Conservation (phyloP, 192 early-diverging fungal genomes). For the Mortierella hygrophila region DNA sequence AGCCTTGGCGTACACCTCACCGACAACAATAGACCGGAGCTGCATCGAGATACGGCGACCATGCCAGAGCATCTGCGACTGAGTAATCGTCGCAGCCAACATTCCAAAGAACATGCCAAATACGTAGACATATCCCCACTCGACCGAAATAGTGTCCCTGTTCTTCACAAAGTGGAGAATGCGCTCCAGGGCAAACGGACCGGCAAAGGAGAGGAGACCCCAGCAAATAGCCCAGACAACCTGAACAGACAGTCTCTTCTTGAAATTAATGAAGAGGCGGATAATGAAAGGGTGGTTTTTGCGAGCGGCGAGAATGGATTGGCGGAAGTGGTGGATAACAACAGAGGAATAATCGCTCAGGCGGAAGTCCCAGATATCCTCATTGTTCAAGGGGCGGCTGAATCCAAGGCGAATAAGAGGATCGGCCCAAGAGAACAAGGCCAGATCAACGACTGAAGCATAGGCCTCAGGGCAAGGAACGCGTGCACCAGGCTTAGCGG, state of each 20-base stretch:
- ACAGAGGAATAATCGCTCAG: conserved; percentile 52
- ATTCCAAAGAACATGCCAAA: conserved; percentile 64
- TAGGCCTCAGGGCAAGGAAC: conserved; percentile 37
- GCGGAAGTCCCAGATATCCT: conserved; percentile 55
- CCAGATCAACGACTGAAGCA: conserved; percentile 28
- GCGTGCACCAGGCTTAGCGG: conserved; percentile 43
- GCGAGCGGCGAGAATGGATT: conserved; percentile 49
- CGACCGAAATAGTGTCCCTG: conserved; percentile 35
- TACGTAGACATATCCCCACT: conserved; percentile 67
- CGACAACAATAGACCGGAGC: conserved; percentile 67
- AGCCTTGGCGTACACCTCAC: conserved; percentile 72
- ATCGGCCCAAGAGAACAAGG: conserved; percentile 48
- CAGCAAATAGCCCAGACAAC: conserved; percentile 42
- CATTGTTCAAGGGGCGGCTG: conserved; percentile 27
- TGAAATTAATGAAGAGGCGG: conserved; percentile 52
- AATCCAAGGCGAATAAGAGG: conserved; percentile 43
- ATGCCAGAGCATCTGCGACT: conserved; percentile 57
- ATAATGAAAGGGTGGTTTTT: conserved; percentile 47
- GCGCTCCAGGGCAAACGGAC: conserved; percentile 48
- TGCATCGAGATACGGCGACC: conserved; percentile 55
- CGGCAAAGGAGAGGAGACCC: conserved; percentile 42
- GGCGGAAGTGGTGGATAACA: conserved; percentile 54
- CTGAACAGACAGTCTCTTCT: conserved; percentile 34
- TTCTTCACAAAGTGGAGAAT: conserved; percentile 39
- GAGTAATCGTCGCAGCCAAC: conserved; percentile 34